Base-by-base conservation (phyloP, 306 rosid species). In the Cicer arietinum region DNA sequence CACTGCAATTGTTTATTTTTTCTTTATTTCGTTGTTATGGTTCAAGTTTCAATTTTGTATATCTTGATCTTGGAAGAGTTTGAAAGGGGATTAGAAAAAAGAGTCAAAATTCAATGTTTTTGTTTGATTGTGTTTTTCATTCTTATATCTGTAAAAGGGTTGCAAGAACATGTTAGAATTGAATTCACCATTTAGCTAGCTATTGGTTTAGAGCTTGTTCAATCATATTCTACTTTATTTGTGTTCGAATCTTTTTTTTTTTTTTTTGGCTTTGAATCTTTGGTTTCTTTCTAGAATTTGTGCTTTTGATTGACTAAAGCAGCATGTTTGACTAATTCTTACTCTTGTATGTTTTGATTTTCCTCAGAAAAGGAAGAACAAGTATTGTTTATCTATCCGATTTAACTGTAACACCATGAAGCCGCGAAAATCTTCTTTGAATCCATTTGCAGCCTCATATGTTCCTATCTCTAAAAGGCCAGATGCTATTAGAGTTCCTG, bases 361-460 rank as follows among this genome's bases (percentile, higher is more conserved):
- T 64, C 18, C 5, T 6, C 22, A 52, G 47, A 57, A 37, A 37
- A 41, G 81, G 79, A 59, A 56, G 44, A 66, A 48, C 43, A 64
- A 63, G 60, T 67, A 35, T 51, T 18, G 67, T 17, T 39, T 35
- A 65, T 66, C 40, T 78, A 13, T 17, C 67, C 69, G 77, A 81
- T 71, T 73, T 20, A 60, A 76, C 58, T 74, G 69, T 20, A 65
- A 81, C 58, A 79, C 78, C 70, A 89, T 89, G 93, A 85, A 79
- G 90, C 90, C 82, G 8, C 85, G 73, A 74, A 52, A 48, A 39
- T 89, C 92, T 63, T 81, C 88, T 67, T 81, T 93, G 93, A 93
- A 93, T 82, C 97, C 96, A 48, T 84, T 84, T 70, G 98, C 98
- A 40, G 87, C 89, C 7, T 71, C 92, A 2, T 91, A 89, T 79